Evolutionary conservation across 805 yeast genomes (phyloP).

Genomic region (Metschnikowia kofuensis): DNA sequence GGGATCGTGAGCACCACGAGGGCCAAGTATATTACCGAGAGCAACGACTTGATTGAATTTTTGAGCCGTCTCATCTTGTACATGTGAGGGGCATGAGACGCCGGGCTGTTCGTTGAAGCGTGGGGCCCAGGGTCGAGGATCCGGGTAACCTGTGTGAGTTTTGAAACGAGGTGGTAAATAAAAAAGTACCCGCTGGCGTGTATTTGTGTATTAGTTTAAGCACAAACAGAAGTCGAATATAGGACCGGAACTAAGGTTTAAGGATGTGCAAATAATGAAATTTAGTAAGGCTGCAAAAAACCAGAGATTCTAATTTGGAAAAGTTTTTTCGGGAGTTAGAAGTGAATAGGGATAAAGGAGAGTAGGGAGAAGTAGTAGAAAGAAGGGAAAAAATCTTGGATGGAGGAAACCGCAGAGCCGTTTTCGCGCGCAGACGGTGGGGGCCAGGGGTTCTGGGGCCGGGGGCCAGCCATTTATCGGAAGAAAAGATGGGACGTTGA

Average conservation of each 20-base stretch:
- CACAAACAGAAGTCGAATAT: background rate
- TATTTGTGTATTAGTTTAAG: background rate
- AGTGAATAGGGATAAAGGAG: background rate
- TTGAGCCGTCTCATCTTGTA: constrained; percentile 14
- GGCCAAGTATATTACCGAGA: constrained; percentile 46
- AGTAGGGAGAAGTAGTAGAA: background rate
- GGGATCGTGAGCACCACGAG: constrained; percentile 83
- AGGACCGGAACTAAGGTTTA: background rate
- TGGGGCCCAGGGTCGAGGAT: no score
- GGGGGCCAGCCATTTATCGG: background rate
- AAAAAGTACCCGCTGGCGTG: background rate
- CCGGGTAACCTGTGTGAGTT: no score
- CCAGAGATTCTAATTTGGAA: no score
- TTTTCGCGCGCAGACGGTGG: background rate
- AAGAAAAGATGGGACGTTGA: no score
- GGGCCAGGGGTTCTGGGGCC: no score
- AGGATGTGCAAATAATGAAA: no score
- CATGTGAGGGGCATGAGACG: background rate
- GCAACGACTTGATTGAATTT: constrained; percentile 13
- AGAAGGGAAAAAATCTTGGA: background rate
- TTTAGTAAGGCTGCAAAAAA: no score
- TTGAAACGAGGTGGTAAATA: background rate
- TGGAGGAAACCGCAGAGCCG: background rate
- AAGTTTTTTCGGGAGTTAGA: background rate
- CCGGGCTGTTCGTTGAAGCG: no score